These are phyloP conservation scores for Aspergillus calidoustus DNA, from an alignment of 2,329 filamentous ascomycete genomes.

Conservation along the genomic window DNA sequence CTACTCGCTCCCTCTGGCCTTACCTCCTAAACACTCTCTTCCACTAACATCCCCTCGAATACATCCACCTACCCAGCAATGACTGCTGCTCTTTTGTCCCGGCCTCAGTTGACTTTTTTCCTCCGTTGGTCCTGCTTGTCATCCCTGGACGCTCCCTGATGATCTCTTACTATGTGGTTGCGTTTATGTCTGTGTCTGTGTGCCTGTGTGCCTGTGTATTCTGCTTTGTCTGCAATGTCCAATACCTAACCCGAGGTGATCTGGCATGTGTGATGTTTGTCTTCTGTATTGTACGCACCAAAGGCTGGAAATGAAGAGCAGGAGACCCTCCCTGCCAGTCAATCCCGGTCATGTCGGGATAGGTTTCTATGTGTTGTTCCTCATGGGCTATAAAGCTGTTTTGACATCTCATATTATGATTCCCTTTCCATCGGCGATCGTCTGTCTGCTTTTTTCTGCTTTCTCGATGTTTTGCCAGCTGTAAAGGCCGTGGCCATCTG, in stretches of 20 bases:
- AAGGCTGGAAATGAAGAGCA: slow-evolving; percentile 6
- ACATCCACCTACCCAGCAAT: neutral
- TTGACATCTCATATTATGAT: neutral
- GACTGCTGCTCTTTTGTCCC: neutral
- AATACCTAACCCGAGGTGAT: slow-evolving; percentile 3
- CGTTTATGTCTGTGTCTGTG: neutral
- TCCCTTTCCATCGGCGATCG: no score
- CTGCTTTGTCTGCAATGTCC: neutral
- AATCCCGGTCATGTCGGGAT: slow-evolving; percentile 3
- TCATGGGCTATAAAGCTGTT: slow-evolving; percentile 7
- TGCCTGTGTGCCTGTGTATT: slow-evolving; percentile 3
- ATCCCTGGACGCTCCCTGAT: slow-evolving; percentile 4
- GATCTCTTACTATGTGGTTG: neutral
- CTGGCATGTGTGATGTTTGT: neutral
- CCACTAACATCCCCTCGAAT: slow-evolving; percentile 1
- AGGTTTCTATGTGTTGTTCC: slow-evolving; percentile 3
- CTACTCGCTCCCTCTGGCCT: neutral
- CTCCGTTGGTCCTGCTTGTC: slow-evolving; percentile 2
- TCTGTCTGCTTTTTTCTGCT: neutral
- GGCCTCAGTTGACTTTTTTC: neutral
- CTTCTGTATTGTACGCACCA: slow-evolving; percentile 15
- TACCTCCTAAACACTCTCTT: neutral
- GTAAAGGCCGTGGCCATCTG: slow-evolving; percentile 14
- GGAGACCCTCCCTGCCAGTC: slow-evolving; percentile 1
- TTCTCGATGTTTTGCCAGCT: slow-evolving; percentile 1